Percentiles rank a stretch among this genome's conserved stretches.
Evolutionary conservation across 805 yeast genomes (phyloP).

Genomic region (Candida namnaoensis): DNA sequence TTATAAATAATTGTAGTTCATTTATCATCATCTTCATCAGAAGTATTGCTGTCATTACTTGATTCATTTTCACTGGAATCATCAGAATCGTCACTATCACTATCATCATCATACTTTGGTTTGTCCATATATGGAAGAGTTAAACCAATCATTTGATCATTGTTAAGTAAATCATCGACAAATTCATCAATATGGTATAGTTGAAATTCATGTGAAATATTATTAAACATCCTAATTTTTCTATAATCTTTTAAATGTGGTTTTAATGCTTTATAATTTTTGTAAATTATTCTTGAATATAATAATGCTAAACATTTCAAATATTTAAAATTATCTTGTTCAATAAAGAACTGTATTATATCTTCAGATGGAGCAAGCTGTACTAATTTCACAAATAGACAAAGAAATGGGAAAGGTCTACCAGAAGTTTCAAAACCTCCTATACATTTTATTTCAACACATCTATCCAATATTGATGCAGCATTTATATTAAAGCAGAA

Average conservation of each 20-base stretch:
- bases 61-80: constrained; percentile 10
- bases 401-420: constrained; percentile 64
- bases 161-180: constrained; percentile 49
- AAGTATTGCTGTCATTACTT: constrained; percentile 12
- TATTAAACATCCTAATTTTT: constrained; percentile 44
- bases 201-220: constrained; percentile 25
- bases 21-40: neutral
- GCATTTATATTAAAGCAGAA: constrained; percentile 43
- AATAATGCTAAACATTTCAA: constrained; percentile 59
- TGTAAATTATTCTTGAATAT: constrained; percentile 40
- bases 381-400: constrained; percentile 66
- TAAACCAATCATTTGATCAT: constrained; percentile 61
- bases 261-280: constrained; percentile 30
- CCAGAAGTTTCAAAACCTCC: constrained; percentile 53
- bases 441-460: constrained; percentile 33
- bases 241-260: constrained; percentile 57
- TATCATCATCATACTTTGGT: constrained; percentile 18
- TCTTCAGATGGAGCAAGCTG: constrained; percentile 65
- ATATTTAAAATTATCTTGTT: constrained; percentile 70
- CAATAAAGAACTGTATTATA: constrained; percentile 43
- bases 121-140: constrained; percentile 49
- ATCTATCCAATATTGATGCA: constrained; percentile 40
- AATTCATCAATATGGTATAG: constrained; percentile 65
- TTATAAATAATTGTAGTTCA: too few species aligned
- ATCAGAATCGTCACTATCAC: constrained; percentile 22